Evolutionary conservation across 345 rosid genomes (phyloP).

Genomic region (Hibiscus tridactylites): DNA sequence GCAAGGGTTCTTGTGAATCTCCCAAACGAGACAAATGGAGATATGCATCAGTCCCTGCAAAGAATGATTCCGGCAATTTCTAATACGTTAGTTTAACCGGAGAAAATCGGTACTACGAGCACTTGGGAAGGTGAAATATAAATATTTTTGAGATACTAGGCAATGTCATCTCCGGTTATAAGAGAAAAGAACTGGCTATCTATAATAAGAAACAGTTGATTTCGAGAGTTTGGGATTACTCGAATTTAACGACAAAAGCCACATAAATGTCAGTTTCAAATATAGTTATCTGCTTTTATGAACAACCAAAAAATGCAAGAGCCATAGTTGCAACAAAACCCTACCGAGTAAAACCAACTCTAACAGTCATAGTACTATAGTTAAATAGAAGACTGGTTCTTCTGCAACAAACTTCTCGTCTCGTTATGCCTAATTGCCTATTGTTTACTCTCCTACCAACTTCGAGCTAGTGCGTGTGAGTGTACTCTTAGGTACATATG

Average conservation of each 20-base stretch:
- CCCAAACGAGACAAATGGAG: slow-evolving; percentile 62
- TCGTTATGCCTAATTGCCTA: not conserved
- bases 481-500: not conserved
- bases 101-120: not conserved
- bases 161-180: no score
- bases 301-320: not conserved
- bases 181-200: not conserved
- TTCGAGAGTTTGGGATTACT: not conserved
- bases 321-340: not conserved
- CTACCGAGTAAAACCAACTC: not conserved
- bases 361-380: not conserved
- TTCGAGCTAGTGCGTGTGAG: not conserved
- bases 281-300: not conserved
- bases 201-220: not conserved
- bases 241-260: not conserved
- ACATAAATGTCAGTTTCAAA: not conserved
- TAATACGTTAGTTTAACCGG: not conserved
- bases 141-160: not conserved
- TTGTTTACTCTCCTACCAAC: not conserved
- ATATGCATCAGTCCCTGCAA: slow-evolving; percentile 36
- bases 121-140: not conserved
- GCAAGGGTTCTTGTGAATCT: slow-evolving; percentile 58
- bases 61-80: not conserved
- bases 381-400: not conserved
- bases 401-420: not conserved